These are phyloP conservation scores for Musa acuminata DNA, from an alignment of 176 grass and related monocot species.

Conservation along the genomic window DNA sequence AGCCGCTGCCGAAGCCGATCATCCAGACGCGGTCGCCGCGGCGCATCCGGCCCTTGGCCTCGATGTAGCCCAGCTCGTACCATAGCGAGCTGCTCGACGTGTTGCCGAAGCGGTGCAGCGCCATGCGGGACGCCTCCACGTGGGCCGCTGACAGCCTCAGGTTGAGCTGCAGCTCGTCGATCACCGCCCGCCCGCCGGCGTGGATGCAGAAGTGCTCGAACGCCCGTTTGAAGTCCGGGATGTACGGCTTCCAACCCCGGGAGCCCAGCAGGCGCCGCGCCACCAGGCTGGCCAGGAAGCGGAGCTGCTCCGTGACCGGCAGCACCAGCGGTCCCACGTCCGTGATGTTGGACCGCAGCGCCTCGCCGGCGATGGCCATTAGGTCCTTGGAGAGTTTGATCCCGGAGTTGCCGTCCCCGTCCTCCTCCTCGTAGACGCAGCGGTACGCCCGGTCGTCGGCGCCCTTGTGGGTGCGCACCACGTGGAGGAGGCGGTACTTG, in stretches of 20 bases:
- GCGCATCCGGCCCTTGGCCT: constrained; percentile 6
- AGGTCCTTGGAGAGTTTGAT: constrained; percentile 9
- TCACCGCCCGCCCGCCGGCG: constrained; percentile 65
- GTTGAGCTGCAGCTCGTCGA: constrained; percentile 59
- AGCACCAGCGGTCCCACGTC: constrained; percentile 3
- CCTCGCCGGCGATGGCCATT: constrained; percentile 11
- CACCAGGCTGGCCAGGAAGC: constrained; percentile 1
- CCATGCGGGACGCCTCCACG: constrained; percentile 18
- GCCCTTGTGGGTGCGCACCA: constrained; percentile 14
- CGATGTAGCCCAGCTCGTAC: constrained; percentile 21
- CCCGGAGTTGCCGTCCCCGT: constrained; percentile 6
- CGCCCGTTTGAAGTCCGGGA: constrained; percentile 25
- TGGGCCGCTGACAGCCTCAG: constrained; percentile 1
- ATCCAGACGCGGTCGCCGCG: constrained; percentile 13
- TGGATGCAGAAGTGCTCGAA: constrained; percentile 99
- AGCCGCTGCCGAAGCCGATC: constrained; percentile 14
- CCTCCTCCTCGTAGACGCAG: constrained; percentile 14
- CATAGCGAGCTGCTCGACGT: constrained; percentile 16
- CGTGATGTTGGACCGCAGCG: constrained; percentile 9
- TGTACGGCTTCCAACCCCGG: constrained; percentile 12
- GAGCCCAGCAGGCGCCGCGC: not conserved
- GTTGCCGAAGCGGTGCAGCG: constrained; percentile 21
- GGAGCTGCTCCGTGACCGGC: constrained; percentile 13
- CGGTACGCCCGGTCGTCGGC: constrained; percentile 1
- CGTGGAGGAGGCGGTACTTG: constrained; percentile 10